Evolutionary conservation across 148 eudicot genomes (phyloP), one percentile per base, ranked within the genome.

Genomic region (Rheum nobile): DNA sequence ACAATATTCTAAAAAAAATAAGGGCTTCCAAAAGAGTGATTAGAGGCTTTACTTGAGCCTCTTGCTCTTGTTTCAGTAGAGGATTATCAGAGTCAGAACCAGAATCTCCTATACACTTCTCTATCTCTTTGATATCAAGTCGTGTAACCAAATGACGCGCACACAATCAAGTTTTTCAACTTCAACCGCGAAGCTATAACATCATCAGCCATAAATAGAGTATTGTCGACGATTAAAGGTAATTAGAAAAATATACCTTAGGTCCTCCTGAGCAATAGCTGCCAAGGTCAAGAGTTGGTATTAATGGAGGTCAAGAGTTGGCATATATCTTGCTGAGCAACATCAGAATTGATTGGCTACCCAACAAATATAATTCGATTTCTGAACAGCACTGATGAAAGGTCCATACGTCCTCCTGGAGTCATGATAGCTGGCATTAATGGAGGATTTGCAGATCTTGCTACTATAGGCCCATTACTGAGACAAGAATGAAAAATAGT

Each of bases 381-480:
- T 78, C 97, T 86, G 73, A 94, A 89, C 65, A 94, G 78, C n/a
- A 91, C 86, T 29, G 88, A 81, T 67, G 98, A 89, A 80, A 94
- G 91, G 79, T 91, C 98, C 86, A 91, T 37, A 31, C 90, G 87
- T 69, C 97, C 98, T 71, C 87, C 91, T 28, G 98, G 98, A 75
- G 98, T 89, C 89, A 91, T 78, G 48, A 94, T 86, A 73, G 91
- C 90, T n/a, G 98, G 98, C 97, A 94, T 89, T 47, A 93, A 52
- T 1, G 94, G 94, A 71, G 90, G 96, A 78, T 89, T 91, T 55
- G 86, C 89, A 77, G 71, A 83, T 78, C 48, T 84, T 47, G 97
- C 91, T 80, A 76, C 84, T 76, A 94, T 80, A 73, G 87, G 85
- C 65, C 87, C 84, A 71, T 79, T 80, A 77, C 95, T 94, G 90